Conservation (phyloP, 352 stramenopile genomes). For the Pythium pyrilobum region DNA sequence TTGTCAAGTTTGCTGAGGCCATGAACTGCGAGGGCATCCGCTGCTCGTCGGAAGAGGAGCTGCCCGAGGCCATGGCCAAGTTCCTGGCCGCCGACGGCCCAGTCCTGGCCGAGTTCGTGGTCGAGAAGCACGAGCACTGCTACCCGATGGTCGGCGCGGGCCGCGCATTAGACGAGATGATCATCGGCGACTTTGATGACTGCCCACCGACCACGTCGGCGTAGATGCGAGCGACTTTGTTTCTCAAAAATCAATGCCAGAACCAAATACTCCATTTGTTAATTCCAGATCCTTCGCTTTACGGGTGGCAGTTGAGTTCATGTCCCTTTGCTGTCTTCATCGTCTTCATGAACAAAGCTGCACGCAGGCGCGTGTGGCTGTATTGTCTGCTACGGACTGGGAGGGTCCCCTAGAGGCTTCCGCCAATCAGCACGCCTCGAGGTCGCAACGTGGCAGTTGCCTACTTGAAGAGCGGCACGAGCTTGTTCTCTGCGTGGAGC, state of each 20-base stretch:
- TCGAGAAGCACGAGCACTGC: constrained; percentile 93
- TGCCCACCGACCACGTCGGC: constrained; percentile 88
- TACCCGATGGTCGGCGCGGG: constrained; percentile 93
- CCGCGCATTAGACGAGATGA: constrained; percentile 92
- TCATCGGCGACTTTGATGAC: constrained; percentile 94
- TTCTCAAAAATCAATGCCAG: neutral
- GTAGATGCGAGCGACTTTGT: constrained; percentile 32
- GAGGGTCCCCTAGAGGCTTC: no score
- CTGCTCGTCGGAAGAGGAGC: constrained; percentile 83
- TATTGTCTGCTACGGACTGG: no score
- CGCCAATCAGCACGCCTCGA: no score
- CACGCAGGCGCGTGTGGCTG: no score
- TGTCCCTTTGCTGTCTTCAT: no score
- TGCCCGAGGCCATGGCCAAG: constrained; percentile 88
- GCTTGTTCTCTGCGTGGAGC: constrained; percentile 52
- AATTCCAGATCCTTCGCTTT: no score
- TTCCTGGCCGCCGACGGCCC: constrained; percentile 93
- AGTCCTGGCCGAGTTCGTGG: constrained; percentile 93
- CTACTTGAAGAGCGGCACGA: constrained; percentile 52
- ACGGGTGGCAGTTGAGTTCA: no score
- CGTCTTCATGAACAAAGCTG: no score
- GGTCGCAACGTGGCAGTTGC: no score
- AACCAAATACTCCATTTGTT: no score
- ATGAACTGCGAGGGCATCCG: constrained; percentile 93
- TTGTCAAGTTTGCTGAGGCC: constrained; percentile 89